Evolutionary conservation across 164 flowering plant genomes (phyloP).

Genomic region (Umbilicus rupestris): DNA sequence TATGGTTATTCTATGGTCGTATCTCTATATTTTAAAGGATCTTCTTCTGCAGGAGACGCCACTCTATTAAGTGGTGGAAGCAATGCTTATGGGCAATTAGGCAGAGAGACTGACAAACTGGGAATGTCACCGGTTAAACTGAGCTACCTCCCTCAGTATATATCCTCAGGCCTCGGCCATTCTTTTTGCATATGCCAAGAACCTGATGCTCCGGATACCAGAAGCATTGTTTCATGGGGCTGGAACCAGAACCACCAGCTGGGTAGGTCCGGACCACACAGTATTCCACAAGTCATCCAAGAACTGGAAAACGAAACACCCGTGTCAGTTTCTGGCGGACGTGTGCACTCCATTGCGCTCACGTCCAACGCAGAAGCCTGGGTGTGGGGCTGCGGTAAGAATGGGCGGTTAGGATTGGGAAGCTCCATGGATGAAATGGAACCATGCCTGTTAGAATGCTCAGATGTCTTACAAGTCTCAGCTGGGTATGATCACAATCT

Average conservation of each 20-base stretch:
- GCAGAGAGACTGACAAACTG: constrained; percentile 34
- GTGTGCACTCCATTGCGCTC: constrained; percentile 68
- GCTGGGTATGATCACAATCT: constrained; percentile 76
- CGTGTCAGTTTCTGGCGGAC: constrained; percentile 36
- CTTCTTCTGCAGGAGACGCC: constrained; percentile 4
- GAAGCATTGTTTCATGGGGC: constrained; percentile 60
- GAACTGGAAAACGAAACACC: constrained; percentile 1
- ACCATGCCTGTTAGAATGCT: constrained; percentile 42
- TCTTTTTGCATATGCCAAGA: constrained; percentile 54
- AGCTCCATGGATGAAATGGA: constrained; percentile 65
- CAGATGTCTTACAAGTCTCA: constrained; percentile 47
- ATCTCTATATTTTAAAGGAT: constrained; percentile 19
- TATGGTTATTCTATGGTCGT: constrained; percentile 40
- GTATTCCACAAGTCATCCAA: not conserved
- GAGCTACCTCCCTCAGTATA: constrained; percentile 25
- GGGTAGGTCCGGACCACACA: constrained; percentile 46
- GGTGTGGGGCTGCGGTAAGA: constrained; percentile 83
- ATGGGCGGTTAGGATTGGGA: constrained; percentile 80
- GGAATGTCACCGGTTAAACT: constrained; percentile 50
- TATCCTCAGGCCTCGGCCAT: constrained; percentile 87
- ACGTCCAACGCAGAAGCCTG: constrained; percentile 46
- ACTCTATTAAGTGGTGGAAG: constrained; percentile 65
- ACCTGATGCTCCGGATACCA: constrained; percentile 16
- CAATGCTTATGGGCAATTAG: constrained; percentile 78
- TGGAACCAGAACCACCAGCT: constrained; percentile 74